These are phyloP conservation scores for Quercus rubra DNA, from an alignment of 306 rosid genomes.

Conservation along the genomic window DNA sequence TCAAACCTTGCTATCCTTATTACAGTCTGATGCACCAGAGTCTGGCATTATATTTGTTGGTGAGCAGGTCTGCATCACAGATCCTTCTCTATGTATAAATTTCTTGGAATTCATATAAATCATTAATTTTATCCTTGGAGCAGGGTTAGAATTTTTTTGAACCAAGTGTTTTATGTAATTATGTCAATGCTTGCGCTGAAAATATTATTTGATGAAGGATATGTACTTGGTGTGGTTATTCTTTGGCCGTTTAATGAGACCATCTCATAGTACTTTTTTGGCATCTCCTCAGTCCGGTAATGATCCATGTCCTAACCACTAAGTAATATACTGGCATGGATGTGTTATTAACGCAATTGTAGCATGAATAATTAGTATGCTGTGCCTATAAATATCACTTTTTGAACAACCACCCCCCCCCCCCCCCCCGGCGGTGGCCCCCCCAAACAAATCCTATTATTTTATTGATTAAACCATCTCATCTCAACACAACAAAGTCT, in stretches of 20 bases:
- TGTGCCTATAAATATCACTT: background rate
- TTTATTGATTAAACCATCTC: too few species aligned
- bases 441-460: too few species aligned
- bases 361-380: background rate
- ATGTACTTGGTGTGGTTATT: background rate
- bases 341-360: background rate
- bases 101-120: slow-evolving; percentile 10
- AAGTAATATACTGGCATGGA: background rate
- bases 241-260: background rate
- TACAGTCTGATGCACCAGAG: slow-evolving; percentile 63
- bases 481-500: too few species aligned
- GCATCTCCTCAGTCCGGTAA: background rate
- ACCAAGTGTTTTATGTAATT: background rate
- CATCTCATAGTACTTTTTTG: background rate
- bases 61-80: slow-evolving; percentile 62
- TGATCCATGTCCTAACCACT: background rate
- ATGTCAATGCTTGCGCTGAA: background rate
- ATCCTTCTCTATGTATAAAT: slow-evolving; percentile 24
- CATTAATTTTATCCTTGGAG: background rate
- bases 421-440: too few species aligned
- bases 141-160: background rate
- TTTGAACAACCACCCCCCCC: too few species aligned
- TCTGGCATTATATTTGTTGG: slow-evolving; percentile 76
- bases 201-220: background rate
- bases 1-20: slow-evolving; percentile 58